Evolutionary conservation across 2,329 filamentous ascomycete genomes (phyloP).

Genomic region (Cadophora sp.): DNA sequence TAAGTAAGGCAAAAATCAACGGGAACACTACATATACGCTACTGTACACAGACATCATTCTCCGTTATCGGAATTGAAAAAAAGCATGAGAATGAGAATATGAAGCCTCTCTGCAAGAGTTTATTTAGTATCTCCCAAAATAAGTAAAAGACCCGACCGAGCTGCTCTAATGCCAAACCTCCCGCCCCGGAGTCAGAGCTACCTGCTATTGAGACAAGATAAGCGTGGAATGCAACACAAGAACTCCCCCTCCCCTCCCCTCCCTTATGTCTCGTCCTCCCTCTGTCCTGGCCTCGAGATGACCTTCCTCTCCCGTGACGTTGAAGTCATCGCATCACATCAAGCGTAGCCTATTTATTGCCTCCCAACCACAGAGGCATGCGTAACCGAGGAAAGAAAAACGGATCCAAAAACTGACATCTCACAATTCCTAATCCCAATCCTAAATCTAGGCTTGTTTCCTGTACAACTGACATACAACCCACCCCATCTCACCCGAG

Average conservation of each 20-base stretch:
- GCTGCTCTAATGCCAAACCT: not conserved
- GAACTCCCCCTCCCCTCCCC: no score
- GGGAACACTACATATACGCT: no score
- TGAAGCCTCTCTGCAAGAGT: not conserved
- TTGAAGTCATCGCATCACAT: not conserved
- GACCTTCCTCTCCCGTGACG: not conserved
- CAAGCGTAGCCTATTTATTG: not conserved
- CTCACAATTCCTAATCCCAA: not conserved
- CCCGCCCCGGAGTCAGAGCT: no score
- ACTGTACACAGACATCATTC: no score
- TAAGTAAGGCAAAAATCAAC: no score
- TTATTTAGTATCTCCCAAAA: not conserved
- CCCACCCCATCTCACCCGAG: no score
- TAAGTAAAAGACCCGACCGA: not conserved
- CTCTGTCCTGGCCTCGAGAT: not conserved
- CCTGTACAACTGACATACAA: no score
- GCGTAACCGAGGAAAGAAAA: not conserved
- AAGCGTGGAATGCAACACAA: not conserved
- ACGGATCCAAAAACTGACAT: not conserved
- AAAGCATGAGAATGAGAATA: not conserved
- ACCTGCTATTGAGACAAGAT: not conserved
- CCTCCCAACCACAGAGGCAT: not conserved
- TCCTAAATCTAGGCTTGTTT: no score
- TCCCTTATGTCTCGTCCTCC: not conserved
- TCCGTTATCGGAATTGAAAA: no score